Evolutionary conservation across 2,329 filamentous ascomycete species (phyloP), one percentile per base, ranked within the genome.

Genomic region (Aschersonia sp.): DNA sequence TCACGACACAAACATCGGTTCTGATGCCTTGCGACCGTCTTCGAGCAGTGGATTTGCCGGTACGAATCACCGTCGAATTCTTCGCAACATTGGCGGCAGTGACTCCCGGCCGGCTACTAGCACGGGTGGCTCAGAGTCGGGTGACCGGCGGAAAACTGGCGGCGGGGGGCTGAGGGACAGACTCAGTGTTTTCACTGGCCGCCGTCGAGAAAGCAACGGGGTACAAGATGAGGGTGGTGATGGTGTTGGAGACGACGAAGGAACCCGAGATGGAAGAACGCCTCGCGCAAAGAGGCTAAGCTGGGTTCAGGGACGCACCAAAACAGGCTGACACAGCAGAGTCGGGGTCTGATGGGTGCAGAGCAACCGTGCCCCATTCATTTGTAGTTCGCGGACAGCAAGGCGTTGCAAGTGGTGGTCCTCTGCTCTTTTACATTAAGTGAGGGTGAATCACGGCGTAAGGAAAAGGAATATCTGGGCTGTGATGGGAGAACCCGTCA

Each of bases 101-200:
- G 54, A 57, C 30, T 54, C 55, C 30, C 56, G 64, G 10, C 42
- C 42, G 42, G 42, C 22, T 8, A 30, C 22, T 29, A 31, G 42
- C 42, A 31, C 22, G 9, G 42, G 22, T 22, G 29, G 42, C 22
- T 7, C 42, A 11, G 22, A 6, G n/a, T 7, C n/a, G 9, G 14
- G 14, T 30, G 55, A 43, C 9, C 42, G 59, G 22, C 54, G 60
- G 35, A 60, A 60, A 48, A 57, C 47, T 33, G 58, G 58, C 29
- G 56, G 56, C 14, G 55, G 55, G 31, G 62, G 61, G 5, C 50
- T 67, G 11, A 59, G 64, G 46, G 63, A 66, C 44, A 64, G 60
- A 50, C 54, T 67, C 12, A 61, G 55, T 42, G 62, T 63, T 12
- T 54, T 67, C 31, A 62, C 63, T 1, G 58, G 59, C 30, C 49